These are phyloP conservation scores for Amanita rubescens DNA, from an alignment of 768 basidiomycete species.

Conservation along the genomic window DNA sequence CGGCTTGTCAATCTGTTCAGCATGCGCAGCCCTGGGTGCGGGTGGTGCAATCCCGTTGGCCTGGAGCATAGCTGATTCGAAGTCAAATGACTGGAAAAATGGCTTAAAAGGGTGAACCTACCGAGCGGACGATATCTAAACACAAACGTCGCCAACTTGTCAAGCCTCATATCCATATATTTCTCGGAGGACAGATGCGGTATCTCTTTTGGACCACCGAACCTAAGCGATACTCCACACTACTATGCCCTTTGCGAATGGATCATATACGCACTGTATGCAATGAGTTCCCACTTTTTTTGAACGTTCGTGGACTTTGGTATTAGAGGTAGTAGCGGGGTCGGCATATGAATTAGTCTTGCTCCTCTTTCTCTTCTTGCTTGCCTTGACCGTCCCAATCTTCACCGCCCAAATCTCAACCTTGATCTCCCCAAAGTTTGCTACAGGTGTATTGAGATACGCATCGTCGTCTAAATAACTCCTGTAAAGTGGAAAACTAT, in stretches of 20 bases:
- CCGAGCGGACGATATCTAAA: constrained; percentile 20
- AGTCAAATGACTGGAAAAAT: too few species aligned
- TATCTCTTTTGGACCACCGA: not conserved
- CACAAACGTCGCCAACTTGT: constrained; percentile 13
- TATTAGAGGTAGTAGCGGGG: not conserved
- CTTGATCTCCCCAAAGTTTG: constrained; percentile 15
- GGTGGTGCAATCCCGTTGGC: constrained; percentile 13
- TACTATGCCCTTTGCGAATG: not conserved
- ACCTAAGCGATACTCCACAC: not conserved
- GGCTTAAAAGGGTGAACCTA: constrained; percentile 4
- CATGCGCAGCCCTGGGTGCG: not conserved
- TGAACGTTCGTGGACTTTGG: constrained; percentile 18
- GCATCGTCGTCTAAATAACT: constrained; percentile 18
- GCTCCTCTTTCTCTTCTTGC: too few species aligned
- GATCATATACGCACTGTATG: constrained; percentile 14
- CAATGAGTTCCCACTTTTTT: constrained; percentile 19
- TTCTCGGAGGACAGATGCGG: not conserved
- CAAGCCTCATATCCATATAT: not conserved
- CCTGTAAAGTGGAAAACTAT: not conserved
- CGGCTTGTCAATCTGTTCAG: not conserved
- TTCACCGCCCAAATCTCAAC: not conserved
- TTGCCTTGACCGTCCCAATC: too few species aligned
- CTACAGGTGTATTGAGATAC: constrained; percentile 9
- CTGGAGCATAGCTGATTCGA: constrained; percentile 12
- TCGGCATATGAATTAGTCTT: too few species aligned